Evolutionary conservation across 805 yeast species (phyloP), one percentile per base, ranked within the genome.

Genomic region (Monosporozyma yasuniensis): DNA sequence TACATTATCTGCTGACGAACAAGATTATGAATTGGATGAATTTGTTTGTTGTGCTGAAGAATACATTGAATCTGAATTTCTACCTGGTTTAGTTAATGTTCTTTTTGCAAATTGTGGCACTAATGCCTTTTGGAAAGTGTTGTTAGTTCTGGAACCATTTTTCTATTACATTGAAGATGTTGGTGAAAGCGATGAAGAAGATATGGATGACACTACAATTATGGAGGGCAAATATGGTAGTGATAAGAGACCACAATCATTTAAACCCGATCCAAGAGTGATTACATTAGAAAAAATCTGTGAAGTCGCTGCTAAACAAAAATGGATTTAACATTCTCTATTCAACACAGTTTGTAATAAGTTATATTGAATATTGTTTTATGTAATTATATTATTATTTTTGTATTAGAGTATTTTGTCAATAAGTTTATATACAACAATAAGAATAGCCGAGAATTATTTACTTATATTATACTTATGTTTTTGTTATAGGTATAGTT

Each of bases 41-140:
- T 67, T 67, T 56, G 71, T 67, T 3, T 61, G 66, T 42, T 64
- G 68, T 47, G 71, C 71, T 2, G 71, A 67, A 42, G 68, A 65
- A 47, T 67, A 66, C 47, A 66, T 66, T 38, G 70, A 67, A 52
- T 50, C 62, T 12, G 66, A 62, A 47, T 67, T 60, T 51, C 51
- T 66, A 32, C 71, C 71, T 9, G 57, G 61, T 18, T 53, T 67
- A 41, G 60, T 66, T 6, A 60, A 63, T 22, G 64, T 66, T 18
- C 47, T 67, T 9, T 65, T 64, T 39, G 54, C 54, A 9, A 65
- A 66, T 38, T 60, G 67, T 39, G 65, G 64, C 4, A 48, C 62
- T n/a, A 39, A 30, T 6, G 47, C 57, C 38, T 66, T 66, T 48
- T 64, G 69, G 66, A 65, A 67, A 46, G 64, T 65, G 3, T 59